Conservation (phyloP, 2,329 filamentous ascomycete species). For the Trichoderma aggressivum region DNA sequence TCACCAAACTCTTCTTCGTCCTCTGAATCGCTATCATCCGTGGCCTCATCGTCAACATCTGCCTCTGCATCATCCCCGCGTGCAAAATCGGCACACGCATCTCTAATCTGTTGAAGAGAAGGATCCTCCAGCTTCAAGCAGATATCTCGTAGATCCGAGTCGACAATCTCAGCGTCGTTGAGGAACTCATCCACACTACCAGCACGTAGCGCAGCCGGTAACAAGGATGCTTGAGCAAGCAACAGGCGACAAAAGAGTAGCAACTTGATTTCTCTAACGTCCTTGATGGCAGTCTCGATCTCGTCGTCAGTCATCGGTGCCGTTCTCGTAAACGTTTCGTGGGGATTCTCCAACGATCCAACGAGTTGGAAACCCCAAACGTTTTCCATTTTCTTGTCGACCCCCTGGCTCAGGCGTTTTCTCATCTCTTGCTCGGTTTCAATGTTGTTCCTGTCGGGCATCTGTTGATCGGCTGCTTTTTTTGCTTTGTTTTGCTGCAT, state of each 20-base stretch:
- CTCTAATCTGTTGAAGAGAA: slow-evolving; percentile 28
- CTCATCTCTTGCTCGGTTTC: slow-evolving; percentile 31
- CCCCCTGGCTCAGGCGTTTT: slow-evolving; percentile 26
- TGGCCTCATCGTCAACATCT: neutral
- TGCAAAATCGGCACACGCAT: slow-evolving; percentile 31
- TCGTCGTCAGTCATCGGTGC: slow-evolving; percentile 28
- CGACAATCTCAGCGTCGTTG: slow-evolving; percentile 24
- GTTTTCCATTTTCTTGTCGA: slow-evolving; percentile 26
- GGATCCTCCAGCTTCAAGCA: slow-evolving; percentile 29
- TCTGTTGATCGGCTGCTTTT: slow-evolving; percentile 2
- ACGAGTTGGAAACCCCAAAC: slow-evolving; percentile 24
- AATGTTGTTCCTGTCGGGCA: slow-evolving; percentile 29
- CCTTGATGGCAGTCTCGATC: slow-evolving; percentile 24
- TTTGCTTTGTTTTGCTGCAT: neutral
- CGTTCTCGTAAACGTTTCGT: slow-evolving; percentile 26
- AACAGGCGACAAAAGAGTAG: slow-evolving; percentile 29
- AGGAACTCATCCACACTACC: slow-evolving; percentile 28
- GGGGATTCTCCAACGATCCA: slow-evolving; percentile 28
- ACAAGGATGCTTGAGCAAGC: slow-evolving; percentile 26
- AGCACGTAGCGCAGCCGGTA: slow-evolving; percentile 28
- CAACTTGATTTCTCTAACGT: slow-evolving; percentile 30
- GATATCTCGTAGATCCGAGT: slow-evolving; percentile 29
- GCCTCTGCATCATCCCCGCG: slow-evolving; percentile 25
- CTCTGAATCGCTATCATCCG: slow-evolving; percentile 20
- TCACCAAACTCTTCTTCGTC: slow-evolving; percentile 20